Conservation (phyloP, 768 basidiomycete species). For the Calocybe indica region DNA sequence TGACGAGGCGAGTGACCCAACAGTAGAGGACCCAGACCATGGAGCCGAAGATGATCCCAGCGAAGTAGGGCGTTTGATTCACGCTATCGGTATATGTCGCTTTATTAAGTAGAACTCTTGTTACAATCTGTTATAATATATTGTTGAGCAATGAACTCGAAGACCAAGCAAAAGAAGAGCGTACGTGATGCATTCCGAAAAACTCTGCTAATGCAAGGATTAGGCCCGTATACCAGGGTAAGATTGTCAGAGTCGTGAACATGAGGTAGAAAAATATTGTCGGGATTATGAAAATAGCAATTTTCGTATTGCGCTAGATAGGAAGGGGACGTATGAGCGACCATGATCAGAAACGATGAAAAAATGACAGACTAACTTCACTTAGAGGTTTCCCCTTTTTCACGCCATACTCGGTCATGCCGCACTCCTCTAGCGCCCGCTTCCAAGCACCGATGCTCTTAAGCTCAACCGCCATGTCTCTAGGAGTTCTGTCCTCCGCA, state of each 20-base stretch:
- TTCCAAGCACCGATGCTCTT: conserved; percentile 90
- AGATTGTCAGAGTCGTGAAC: conserved; percentile 74
- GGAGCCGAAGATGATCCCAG: conserved; percentile 81
- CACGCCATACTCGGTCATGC: conserved; percentile 70
- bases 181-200: conserved; percentile 90
- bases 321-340: neutral
- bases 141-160: conserved; percentile 7
- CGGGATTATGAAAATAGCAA: conserved; percentile 75
- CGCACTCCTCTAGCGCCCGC: conserved; percentile 83
- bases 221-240: conserved; percentile 88
- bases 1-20: conserved; percentile 75
- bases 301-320: conserved; percentile 69
- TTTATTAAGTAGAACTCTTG: conserved; percentile 80
- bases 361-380: conserved; percentile 39
- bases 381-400: conserved; percentile 62
- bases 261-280: conserved; percentile 76
- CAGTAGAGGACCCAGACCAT: conserved; percentile 83
- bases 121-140: conserved; percentile 53
- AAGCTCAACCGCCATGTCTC: conserved; percentile 92
- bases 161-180: conserved; percentile 19
- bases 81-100: conserved; percentile 79
- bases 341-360: neutral
- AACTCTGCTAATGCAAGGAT: conserved; percentile 82
- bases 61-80: conserved; percentile 86
- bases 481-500: conserved; percentile 76